Evolutionary conservation across 768 basidiomycete species (phyloP).

Genomic region (Pilatotrama ljubarskyi): DNA sequence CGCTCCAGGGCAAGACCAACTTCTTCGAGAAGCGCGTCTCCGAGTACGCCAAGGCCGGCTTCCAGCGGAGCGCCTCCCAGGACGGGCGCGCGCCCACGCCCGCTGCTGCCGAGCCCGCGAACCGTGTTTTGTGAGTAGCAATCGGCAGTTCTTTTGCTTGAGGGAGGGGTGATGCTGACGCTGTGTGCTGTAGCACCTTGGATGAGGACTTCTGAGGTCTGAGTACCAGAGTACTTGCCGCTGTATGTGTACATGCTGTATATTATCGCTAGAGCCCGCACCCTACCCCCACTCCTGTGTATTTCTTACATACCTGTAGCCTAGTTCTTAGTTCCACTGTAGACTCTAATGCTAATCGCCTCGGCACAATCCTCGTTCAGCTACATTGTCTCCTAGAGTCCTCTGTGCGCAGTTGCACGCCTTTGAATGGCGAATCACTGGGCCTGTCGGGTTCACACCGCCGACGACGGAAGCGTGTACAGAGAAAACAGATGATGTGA

Average conservation of each 20-base stretch:
- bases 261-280: background rate
- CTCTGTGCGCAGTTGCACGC: too few species aligned
- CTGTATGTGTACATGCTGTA: constrained; percentile 1
- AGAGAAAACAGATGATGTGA: background rate
- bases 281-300: constrained; percentile 1
- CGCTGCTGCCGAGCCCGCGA: constrained; percentile 3
- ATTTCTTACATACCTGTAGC: background rate
- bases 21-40: constrained; percentile 97
- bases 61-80: constrained; percentile 35
- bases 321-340: background rate
- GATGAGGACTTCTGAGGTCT: constrained; percentile 42
- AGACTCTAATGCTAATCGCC: constrained; percentile 5
- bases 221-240: background rate
- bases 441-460: background rate
- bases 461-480: background rate
- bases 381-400: background rate
- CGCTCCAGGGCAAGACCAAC: constrained; percentile 94
- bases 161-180: background rate
- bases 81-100: background rate
- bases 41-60: constrained; percentile 71
- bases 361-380: background rate
- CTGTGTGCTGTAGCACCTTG: constrained; percentile 35
- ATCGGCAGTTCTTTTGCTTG: background rate
- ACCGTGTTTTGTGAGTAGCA: constrained; percentile 43
- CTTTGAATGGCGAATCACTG: too few species aligned